Base-by-base conservation (phyloP, 306 rosid genomes). In the Adenanthera pavonina region DNA sequence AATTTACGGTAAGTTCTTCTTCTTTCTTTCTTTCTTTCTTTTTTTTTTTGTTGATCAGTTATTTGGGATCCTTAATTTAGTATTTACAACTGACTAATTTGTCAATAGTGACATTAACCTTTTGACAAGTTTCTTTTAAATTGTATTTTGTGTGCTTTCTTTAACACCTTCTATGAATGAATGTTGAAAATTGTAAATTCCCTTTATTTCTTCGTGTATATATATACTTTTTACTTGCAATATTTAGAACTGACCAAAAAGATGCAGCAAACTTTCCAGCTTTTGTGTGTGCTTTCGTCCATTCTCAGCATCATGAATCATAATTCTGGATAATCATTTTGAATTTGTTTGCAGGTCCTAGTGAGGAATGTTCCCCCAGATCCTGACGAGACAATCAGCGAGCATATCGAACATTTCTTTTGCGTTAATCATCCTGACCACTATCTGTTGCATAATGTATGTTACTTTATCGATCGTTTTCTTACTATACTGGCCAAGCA, bases 351-450 rank as follows among this genome's bases (percentile, higher is more conserved):
- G 38, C 79, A 95, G 98, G 98, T 95, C 57, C 88, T 95, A 9
- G 94, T 92, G 79, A 95, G 91, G 83, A 95, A 91, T 80, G 95
- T 92, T 81, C 98, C 98, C 48, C 92, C 92, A 52, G 97, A 95
- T 87, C 81, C 91, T 0, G 97, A 95, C 86, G 98, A 95, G 84
- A 83, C 98, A 75, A 83, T 95, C 89, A 86, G 89, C 52, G 97
- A 92, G 86, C 97, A 92, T 69, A 88, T 95, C 20, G 97, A 95
- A 80, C 98, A 95, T 85, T 95, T 95, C 85, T 95, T 95, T 80
- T 89, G 92, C 3, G 97, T 95, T 64, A 95, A 95, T 82, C 97
- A 95, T 82, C 95, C 98, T 6, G 91, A 91, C 46, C 92, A 93
- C 79, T 95, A 95, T 90, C 88, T 95, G 69, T 75, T 92, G 67